Percentiles rank a stretch among this genome's conserved stretches.
Evolutionary conservation across 768 basidiomycete genomes (phyloP).

Genomic region (Lactarius sanguifluus): DNA sequence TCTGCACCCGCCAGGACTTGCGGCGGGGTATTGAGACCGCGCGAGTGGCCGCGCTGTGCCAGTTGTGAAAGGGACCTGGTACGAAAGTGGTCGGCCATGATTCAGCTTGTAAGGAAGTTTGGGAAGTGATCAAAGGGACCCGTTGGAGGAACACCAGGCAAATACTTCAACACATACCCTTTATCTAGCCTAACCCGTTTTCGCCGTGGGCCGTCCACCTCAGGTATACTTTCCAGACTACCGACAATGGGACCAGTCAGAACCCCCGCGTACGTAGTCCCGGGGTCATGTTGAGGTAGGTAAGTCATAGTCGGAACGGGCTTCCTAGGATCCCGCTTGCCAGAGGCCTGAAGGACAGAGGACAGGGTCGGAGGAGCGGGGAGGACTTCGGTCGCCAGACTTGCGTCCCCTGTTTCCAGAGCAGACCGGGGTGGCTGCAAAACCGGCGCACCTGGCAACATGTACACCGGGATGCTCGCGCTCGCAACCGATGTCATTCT

Average conservation of each 20-base stretch:
- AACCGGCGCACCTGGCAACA: slow-evolving; percentile 70
- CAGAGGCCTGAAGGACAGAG: slow-evolving; percentile 62
- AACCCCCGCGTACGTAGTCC: slow-evolving; percentile 82
- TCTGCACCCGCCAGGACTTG: slow-evolving; percentile 43
- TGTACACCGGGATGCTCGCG: slow-evolving; percentile 65
- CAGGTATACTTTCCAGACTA: slow-evolving; percentile 44
- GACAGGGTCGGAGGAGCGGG: slow-evolving; percentile 80
- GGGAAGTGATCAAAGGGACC: slow-evolving; percentile 13
- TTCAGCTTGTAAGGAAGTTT: slow-evolving; percentile 8
- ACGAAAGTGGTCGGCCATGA: slow-evolving; percentile 16
- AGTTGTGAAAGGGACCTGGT: slow-evolving; percentile 59
- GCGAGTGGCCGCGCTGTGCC: slow-evolving; percentile 71
- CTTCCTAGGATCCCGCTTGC: slow-evolving; percentile 81
- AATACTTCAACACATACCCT: slow-evolving; percentile 50
- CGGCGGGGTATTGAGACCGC: slow-evolving; percentile 54
- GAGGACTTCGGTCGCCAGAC: slow-evolving; percentile 85
- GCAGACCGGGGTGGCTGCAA: slow-evolving; percentile 79
- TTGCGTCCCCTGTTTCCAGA: slow-evolving; percentile 56
- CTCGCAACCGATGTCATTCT: slow-evolving; percentile 71
- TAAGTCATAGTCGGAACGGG: slow-evolving; percentile 69
- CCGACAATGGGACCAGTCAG: slow-evolving; percentile 57
- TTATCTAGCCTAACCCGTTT: slow-evolving; percentile 75
- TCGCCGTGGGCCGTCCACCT: slow-evolving; percentile 62
- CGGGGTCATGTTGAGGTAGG: slow-evolving; percentile 81
- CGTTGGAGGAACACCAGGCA: slow-evolving; percentile 1